Evolutionary conservation across 345 rosid genomes (phyloP).

Genomic region (Aquilaria malaccensis): DNA sequence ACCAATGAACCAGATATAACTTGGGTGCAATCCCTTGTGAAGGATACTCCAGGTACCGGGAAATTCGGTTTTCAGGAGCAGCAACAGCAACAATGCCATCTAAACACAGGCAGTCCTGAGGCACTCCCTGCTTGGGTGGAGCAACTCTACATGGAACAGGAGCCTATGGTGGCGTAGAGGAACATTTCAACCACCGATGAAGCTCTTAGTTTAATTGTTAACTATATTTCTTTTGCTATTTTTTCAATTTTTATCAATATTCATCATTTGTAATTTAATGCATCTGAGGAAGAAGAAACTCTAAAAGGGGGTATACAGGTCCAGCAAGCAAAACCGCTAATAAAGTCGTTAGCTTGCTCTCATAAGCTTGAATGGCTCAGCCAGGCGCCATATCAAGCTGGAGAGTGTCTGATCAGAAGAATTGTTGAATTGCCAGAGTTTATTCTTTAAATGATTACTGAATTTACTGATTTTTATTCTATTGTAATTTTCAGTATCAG

Average conservation of each 20-base stretch:
- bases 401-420: too few relatives aligned
- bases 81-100: constrained; percentile 34
- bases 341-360: too few relatives aligned
- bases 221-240: constrained; percentile 24
- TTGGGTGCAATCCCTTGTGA: constrained; percentile 70
- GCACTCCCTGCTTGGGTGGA: constrained; percentile 63
- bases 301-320: constrained; percentile 3
- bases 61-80: constrained; percentile 27
- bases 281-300: constrained; percentile 3
- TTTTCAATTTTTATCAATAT: constrained; percentile 25
- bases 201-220: constrained; percentile 26
- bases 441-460: too few relatives aligned
- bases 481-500: too few relatives aligned
- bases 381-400: too few relatives aligned
- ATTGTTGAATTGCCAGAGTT: too few relatives aligned
- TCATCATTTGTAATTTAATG: constrained; percentile 13
- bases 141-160: constrained; percentile 70
- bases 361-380: too few relatives aligned
- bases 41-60: constrained; percentile 33
- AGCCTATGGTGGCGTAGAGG: constrained; percentile 66
- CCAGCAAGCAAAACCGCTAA: constrained; percentile 21
- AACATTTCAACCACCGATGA: constrained; percentile 11
- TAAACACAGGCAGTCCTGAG: constrained; percentile 26
- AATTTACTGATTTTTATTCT: too few relatives aligned
- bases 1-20: constrained; percentile 65